phyloP scores from a whole-genome alignment of 371 early-diverging fungal genomes.

The Nematocida parisii region DNA sequence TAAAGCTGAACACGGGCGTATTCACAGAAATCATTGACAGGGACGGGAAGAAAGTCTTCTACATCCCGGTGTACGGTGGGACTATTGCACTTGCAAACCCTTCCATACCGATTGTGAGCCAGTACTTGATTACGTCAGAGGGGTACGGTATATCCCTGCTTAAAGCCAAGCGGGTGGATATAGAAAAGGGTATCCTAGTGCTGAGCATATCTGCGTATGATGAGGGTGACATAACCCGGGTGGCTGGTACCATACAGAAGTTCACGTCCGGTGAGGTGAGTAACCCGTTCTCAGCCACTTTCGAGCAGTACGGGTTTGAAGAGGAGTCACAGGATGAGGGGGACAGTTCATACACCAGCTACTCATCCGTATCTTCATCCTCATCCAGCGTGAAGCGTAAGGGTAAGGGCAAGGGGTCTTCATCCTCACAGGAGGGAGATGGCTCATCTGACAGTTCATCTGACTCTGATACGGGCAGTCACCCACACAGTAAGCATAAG shows the following conservation, averaged over 20 bases:
- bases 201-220: conserved; percentile 19
- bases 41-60: conserved; percentile 32
- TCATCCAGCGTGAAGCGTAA: neutral
- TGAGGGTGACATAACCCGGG: neutral
- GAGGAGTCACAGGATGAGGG: neutral
- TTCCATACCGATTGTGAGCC: conserved; percentile 46
- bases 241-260: conserved; percentile 18
- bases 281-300: conserved; percentile 7
- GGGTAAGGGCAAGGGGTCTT: neutral
- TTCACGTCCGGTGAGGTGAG: conserved; percentile 15
- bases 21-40: conserved; percentile 15
- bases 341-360: neutral
- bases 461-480: neutral
- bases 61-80: conserved; percentile 39
- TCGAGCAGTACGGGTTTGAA: conserved; percentile 3
- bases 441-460: neutral
- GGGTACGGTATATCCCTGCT: conserved; percentile 32
- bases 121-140: conserved; percentile 40
- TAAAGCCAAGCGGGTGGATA: conserved; percentile 36
- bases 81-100: conserved; percentile 37
- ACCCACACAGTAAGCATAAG: neutral
- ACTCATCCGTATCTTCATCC: neutral
- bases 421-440: neutral
- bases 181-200: conserved; percentile 40
- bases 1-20: neutral